These are phyloP conservation scores for Entonaema liquescens DNA, from an alignment of 495 filamentous ascomycete genomes.

Conservation along the genomic window DNA sequence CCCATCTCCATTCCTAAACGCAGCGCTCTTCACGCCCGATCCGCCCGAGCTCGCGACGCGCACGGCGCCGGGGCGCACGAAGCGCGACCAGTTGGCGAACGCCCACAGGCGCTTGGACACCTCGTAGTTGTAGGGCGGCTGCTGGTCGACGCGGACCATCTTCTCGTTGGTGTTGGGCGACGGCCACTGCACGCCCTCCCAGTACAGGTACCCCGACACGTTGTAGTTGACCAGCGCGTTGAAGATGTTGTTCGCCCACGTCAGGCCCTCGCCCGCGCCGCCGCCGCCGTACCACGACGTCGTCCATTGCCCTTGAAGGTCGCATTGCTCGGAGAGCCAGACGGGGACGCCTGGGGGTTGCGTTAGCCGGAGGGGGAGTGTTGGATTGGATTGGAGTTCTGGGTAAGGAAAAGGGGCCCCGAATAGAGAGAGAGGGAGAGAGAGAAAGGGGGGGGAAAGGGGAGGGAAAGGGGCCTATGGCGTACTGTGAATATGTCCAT, in stretches of 20 bases:
- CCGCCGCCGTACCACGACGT: slow-evolving; percentile 59
- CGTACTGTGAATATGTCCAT: slow-evolving; percentile 21
- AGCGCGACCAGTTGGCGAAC: slow-evolving; percentile 60
- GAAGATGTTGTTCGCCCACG: slow-evolving; percentile 66
- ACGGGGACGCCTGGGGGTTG: slow-evolving; percentile 40
- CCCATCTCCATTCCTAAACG: slow-evolving; percentile 62
- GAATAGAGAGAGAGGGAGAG: background rate
- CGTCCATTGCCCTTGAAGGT: slow-evolving; percentile 57
- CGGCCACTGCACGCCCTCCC: slow-evolving; percentile 62
- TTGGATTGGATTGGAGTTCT: no score
- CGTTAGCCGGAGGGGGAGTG: slow-evolving; percentile 9
- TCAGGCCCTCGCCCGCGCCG: slow-evolving; percentile 60
- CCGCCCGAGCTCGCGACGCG: slow-evolving; percentile 49
- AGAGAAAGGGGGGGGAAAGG: background rate
- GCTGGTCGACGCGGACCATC: slow-evolving; percentile 55
- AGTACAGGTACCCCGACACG: slow-evolving; percentile 62
- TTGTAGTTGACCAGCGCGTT: slow-evolving; percentile 54
- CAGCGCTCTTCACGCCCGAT: slow-evolving; percentile 53
- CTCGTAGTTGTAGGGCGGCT: slow-evolving; percentile 48
- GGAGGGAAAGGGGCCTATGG: background rate
- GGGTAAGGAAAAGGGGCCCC: no score
- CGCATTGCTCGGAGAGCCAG: slow-evolving; percentile 56
- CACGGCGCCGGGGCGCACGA: slow-evolving; percentile 60
- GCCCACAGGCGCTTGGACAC: slow-evolving; percentile 62
- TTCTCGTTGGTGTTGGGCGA: slow-evolving; percentile 59